A percentile compares a stretch with the other conserved stretches of the same genome.
Evolutionary conservation across 441 rosid genomes (phyloP).

Genomic region (Viola pubescens): DNA sequence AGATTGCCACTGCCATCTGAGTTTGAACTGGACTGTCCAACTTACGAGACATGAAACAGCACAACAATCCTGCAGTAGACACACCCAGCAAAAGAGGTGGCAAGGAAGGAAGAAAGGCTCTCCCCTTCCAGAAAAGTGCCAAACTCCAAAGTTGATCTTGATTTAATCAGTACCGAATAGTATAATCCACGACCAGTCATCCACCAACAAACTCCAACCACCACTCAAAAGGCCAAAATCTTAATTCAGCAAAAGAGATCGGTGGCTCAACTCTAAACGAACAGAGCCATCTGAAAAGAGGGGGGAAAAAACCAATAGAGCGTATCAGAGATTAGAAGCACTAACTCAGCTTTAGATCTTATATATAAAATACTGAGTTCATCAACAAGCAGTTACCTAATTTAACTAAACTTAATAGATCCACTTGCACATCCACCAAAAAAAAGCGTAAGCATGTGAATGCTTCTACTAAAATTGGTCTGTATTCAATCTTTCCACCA

Average conservation of each 20-base stretch:
- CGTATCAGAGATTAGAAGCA: too few relatives aligned
- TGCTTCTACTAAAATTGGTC: not conserved
- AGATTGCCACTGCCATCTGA: constrained; percentile 66
- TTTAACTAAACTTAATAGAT: constrained; percentile 9
- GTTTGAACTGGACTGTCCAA: constrained; percentile 81
- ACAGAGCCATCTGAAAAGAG: constrained; percentile 7
- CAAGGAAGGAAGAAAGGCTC: constrained; percentile 36
- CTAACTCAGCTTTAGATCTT: not conserved
- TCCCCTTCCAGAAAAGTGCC: constrained; percentile 35
- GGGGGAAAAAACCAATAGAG: too few relatives aligned
- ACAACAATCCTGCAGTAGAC: constrained; percentile 15
- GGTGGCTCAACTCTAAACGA: constrained; percentile 18
- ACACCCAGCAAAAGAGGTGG: constrained; percentile 27
- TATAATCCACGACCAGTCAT: constrained; percentile 30
- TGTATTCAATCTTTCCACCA: constrained; percentile 7
- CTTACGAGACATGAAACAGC: constrained; percentile 58
- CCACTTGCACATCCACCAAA: not conserved
- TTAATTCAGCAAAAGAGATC: constrained; percentile 9
- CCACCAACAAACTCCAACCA: constrained; percentile 22
- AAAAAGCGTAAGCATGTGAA: not conserved
- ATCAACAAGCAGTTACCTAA: constrained; percentile 4
- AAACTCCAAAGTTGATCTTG: constrained; percentile 31
- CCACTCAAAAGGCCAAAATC: constrained; percentile 10
- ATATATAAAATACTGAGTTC: not conserved
- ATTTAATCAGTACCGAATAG: constrained; percentile 14